A percentile compares a stretch with the other conserved stretches of the same genome.
Conservation (phyloP, 2,329 filamentous ascomycete genomes). For the Plectosphaerella sp. region DNA sequence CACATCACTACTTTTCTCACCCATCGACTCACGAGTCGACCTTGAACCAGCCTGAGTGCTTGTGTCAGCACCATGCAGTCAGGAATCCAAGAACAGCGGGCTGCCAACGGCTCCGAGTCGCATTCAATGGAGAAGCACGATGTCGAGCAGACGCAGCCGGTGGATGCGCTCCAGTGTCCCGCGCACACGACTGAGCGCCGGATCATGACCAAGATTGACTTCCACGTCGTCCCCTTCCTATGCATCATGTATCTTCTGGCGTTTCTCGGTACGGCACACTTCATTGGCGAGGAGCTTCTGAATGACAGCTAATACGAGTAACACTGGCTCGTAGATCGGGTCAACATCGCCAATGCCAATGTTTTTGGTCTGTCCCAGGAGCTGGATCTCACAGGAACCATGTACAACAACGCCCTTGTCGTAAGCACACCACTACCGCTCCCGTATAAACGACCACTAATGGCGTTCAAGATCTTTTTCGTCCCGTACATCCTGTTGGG, state of each 20-base stretch:
- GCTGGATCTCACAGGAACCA: constrained; percentile 49
- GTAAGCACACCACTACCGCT: neutral
- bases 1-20: neutral
- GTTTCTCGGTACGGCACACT: constrained; percentile 48
- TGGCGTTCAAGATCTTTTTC: constrained; percentile 73
- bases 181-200: constrained; percentile 57
- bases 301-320: neutral
- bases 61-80: neutral
- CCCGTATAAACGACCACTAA: no score
- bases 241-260: constrained; percentile 68
- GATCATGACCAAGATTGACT: constrained; percentile 66
- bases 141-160: neutral
- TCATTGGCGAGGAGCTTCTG: neutral
- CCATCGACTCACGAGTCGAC: neutral
- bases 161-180: constrained; percentile 31
- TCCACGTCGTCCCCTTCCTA: constrained; percentile 67
- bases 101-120: neutral
- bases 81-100: neutral
- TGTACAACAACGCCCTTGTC: constrained; percentile 58
- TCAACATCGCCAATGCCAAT: constrained; percentile 76
- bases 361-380: constrained; percentile 62
- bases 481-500: constrained; percentile 68
- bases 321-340: constrained; percentile 42
- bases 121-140: neutral
- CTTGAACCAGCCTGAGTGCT: neutral